Evolutionary conservation across 176 grass and related monocot genomes (phyloP).

Genomic region (Zoysia pacifica): DNA sequence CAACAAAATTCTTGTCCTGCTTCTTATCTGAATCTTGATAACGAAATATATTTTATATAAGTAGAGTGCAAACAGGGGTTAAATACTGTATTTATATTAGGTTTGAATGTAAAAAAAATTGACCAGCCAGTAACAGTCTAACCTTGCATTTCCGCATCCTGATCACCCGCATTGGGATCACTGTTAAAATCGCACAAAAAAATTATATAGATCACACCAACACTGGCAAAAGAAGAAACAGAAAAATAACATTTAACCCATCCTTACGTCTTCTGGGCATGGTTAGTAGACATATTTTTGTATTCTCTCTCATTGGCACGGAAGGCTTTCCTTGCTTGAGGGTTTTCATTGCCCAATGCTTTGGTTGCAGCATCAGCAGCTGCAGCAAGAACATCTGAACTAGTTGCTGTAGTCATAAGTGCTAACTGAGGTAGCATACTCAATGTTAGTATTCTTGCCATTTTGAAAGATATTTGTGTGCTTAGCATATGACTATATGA

Average conservation of each 20-base stretch:
- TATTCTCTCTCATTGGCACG: conserved; percentile 55
- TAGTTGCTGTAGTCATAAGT: conserved; percentile 56
- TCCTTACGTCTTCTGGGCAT: conserved; percentile 54
- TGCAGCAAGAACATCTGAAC: conserved; percentile 67
- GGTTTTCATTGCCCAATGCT: conserved; percentile 63
- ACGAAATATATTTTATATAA: conserved; percentile 22
- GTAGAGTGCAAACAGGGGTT: neutral
- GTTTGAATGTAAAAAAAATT: neutral
- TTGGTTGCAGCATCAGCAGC: conserved; percentile 72
- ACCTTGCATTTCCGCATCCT: conserved; percentile 28
- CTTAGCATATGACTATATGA: neutral
- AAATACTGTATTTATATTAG: conserved; percentile 24
- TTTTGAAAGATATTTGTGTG: conserved; percentile 6
- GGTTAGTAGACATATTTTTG: conserved; percentile 53
- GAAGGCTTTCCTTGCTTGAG: conserved; percentile 63
- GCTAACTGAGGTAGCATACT: conserved; percentile 66
- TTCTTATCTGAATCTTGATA: conserved; percentile 37
- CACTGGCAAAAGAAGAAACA: conserved; percentile 15
- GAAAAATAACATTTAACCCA: conserved; percentile 13
- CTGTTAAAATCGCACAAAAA: conserved; percentile 38
- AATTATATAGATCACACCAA: neutral
- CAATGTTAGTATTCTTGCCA: conserved; percentile 27
- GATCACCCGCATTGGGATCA: conserved; percentile 21
- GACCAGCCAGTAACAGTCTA: conserved; percentile 42
- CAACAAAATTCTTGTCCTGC: conserved; percentile 50